Evolutionary conservation across 805 yeast species (phyloP), one percentile per base, ranked within the genome.

Genomic region (Metschnikowia orientalis): DNA sequence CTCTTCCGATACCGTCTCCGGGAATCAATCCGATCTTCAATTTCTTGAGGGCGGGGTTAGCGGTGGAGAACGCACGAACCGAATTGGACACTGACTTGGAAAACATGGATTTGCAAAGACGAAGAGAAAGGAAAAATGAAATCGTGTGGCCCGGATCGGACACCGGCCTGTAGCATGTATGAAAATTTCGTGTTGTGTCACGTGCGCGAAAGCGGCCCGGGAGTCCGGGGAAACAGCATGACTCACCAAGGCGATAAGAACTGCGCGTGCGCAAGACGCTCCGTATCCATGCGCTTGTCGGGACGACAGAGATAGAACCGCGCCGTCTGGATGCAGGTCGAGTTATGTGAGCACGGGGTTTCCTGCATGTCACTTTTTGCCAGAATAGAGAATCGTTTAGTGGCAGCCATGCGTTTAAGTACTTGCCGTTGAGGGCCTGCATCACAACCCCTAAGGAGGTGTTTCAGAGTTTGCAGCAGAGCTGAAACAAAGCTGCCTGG

Each of bases 1-100:
- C 98, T 54, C 83, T 78, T 35, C 98, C 98, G 49, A 92, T 92
- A 46, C 98, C 98, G 60, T 92, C 98, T 57, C 98, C 98, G 32
- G 98, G 96, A 49, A 92, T 89, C 55, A 92, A 73, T 39, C 85
- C 81, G 33, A 66, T 66, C 45, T 63, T 66, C 42, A 66, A 51
- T 31, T 53, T 49, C 48, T 61, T 63, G 41, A 54, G 43, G 16
- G 58, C 42, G 8, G 51, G 37, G 9, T 61, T 37, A n/a, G 64
- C 38, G 21, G 63, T 48, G 20, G 67, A 54, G 35, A 62, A 59
- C 11, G 50, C 40, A 39, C 62, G 61, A 25, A 29, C 12, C 13
- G 30, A 27, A 16, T 27, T 27, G 45, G 32, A 35, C 25, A 41
- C 46, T n/a, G 48, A 44, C 27, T 41, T 39, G 16, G 48, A 43